Percentiles rank a stretch among this genome's conserved stretches.
phyloP scores from a whole-genome alignment of 495 filamentous ascomycete genomes.

The Talaromyces trachyspermus region DNA sequence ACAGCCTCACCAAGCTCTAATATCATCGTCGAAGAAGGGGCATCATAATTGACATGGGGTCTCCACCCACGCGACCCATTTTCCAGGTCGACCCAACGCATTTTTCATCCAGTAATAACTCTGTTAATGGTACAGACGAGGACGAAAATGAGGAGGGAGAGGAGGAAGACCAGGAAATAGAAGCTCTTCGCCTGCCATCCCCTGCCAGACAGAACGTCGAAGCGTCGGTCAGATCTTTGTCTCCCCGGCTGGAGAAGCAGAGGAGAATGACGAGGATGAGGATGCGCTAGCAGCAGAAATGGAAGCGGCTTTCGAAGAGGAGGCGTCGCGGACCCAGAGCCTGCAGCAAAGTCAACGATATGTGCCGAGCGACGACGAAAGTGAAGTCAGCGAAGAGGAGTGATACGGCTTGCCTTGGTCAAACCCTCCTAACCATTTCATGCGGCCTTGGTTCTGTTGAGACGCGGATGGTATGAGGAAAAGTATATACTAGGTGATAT shows the following conservation, averaged over 20 bases:
- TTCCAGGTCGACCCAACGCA: conserved; percentile 36
- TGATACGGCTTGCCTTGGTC: conserved; percentile 13
- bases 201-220: conserved; percentile 19
- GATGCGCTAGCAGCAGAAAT: conserved; percentile 39
- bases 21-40: conserved; percentile 42
- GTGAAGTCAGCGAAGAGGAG: conserved; percentile 45
- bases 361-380: conserved; percentile 39
- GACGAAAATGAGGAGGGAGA: conserved; percentile 27
- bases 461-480: not conserved
- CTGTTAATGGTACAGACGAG: conserved; percentile 23
- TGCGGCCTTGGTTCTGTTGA: not conserved
- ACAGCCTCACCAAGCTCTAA: conserved; percentile 34
- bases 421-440: conserved; percentile 1
- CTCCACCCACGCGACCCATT: conserved; percentile 29
- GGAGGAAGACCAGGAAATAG: conserved; percentile 32
- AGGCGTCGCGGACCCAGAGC: conserved; percentile 29
- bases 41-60: conserved; percentile 46
- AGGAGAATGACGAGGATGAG: conserved; percentile 31
- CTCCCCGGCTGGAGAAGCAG: conserved; percentile 12
- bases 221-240: no score
- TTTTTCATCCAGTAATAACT: conserved; percentile 36
- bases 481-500: not conserved
- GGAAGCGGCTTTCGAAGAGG: conserved; percentile 42
- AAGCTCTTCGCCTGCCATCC: conserved; percentile 33
- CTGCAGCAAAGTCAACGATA: conserved; percentile 24